Evolutionary conservation across 2,329 filamentous ascomycete species (phyloP).

Genomic region (Aspergillus fumigatus): DNA sequence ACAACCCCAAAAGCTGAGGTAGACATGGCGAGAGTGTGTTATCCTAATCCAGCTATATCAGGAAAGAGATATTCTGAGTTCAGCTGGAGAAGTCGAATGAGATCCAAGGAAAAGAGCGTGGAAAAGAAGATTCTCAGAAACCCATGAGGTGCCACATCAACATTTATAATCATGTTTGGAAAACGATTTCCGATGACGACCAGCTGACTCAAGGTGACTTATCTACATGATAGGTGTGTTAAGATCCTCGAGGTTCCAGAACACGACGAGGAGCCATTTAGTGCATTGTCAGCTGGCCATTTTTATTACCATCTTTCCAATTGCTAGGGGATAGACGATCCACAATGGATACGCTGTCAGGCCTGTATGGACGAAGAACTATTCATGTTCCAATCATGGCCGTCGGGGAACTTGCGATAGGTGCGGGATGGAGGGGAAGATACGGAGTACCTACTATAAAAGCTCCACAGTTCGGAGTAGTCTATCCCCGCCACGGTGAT

Average conservation of each 20-base stretch:
- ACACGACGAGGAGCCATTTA: not conserved
- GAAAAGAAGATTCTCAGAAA: not conserved
- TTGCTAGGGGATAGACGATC: not conserved
- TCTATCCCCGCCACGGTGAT: not conserved
- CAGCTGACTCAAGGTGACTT: not conserved
- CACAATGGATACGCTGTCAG: not conserved
- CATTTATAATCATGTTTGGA: not conserved
- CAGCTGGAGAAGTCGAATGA: not conserved
- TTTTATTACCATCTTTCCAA: not conserved
- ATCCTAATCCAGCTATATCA: not conserved
- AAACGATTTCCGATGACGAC: not conserved
- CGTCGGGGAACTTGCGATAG: not conserved
- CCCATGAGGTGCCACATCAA: not conserved
- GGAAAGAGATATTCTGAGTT: not conserved
- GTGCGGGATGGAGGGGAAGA: not conserved
- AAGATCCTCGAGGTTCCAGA: not conserved
- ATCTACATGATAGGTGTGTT: not conserved
- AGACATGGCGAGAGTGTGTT: constrained; percentile 26
- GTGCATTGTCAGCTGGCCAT: not conserved
- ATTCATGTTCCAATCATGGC: not conserved
- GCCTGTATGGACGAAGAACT: not conserved
- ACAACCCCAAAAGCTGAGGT: constrained; percentile 35
- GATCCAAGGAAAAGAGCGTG: not conserved
- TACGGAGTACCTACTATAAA: not conserved
- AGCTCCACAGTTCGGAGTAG: not conserved